Evolutionary conservation across 2,329 filamentous ascomycete genomes (phyloP).

Genomic region (Cladophialophora exuberans): DNA sequence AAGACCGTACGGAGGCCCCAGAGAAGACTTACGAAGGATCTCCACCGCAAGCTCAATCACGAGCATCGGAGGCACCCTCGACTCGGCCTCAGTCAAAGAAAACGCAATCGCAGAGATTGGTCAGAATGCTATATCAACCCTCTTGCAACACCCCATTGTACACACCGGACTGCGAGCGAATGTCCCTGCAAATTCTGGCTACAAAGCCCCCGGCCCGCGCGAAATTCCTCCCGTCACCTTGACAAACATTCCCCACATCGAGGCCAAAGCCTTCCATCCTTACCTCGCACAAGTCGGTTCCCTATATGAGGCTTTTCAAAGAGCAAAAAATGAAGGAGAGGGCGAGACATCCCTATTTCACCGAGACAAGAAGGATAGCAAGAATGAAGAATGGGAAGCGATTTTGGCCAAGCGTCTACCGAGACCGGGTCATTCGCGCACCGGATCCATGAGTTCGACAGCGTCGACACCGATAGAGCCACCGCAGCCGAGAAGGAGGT

Average conservation of each 20-base stretch:
- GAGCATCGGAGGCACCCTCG: constrained; percentile 82
- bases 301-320: constrained; percentile 85
- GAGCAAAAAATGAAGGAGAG: constrained; percentile 77
- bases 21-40: constrained; percentile 61
- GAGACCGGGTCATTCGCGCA: constrained; percentile 40
- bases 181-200: constrained; percentile 66
- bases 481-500: constrained; percentile 53
- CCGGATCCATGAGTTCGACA: constrained; percentile 48
- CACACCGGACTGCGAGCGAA: constrained; percentile 83
- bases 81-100: constrained; percentile 60
- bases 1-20: constrained; percentile 14
- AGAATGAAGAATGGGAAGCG: constrained; percentile 53
- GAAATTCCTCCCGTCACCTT: constrained; percentile 94
- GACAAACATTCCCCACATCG: constrained; percentile 82
- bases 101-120: constrained; percentile 71
- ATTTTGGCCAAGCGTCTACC: constrained; percentile 51
- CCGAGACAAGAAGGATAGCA: constrained; percentile 44
- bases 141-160: constrained; percentile 88
- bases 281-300: constrained; percentile 86
- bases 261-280: constrained; percentile 75
- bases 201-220: constrained; percentile 79
- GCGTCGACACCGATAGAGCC: constrained; percentile 52
- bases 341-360: constrained; percentile 56
- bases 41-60: constrained; percentile 87
- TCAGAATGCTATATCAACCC: constrained; percentile 91